phyloP scores from a whole-genome alignment of 176 grass and related monocot species.

The Calamus simplicifolius region DNA sequence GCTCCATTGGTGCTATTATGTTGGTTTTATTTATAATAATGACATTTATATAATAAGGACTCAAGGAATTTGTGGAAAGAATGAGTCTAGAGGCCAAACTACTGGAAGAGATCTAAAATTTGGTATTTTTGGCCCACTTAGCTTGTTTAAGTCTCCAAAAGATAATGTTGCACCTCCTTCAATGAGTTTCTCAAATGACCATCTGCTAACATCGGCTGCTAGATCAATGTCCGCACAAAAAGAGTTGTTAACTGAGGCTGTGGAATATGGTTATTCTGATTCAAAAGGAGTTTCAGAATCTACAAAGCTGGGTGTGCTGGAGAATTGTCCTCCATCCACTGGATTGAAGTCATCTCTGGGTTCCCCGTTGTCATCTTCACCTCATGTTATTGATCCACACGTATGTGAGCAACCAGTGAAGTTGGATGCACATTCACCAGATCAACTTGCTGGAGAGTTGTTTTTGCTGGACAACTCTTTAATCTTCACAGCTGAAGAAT shows the following conservation, averaged over 20 bases:
- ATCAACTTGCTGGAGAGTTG: slow-evolving; percentile 72
- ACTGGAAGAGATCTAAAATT: slow-evolving; percentile 65
- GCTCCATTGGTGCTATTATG: slow-evolving; percentile 60
- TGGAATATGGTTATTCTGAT: slow-evolving; percentile 61
- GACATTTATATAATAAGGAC: slow-evolving; percentile 73
- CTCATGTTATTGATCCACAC: slow-evolving; percentile 38
- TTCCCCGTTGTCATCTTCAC: slow-evolving; percentile 30
- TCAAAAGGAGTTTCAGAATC: slow-evolving; percentile 41
- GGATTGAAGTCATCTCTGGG: slow-evolving; percentile 32
- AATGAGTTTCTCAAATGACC: slow-evolving; percentile 91
- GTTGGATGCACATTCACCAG: slow-evolving; percentile 77
- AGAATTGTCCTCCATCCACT: slow-evolving; percentile 30
- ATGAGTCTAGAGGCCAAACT: slow-evolving; percentile 19
- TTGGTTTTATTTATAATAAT: slow-evolving; percentile 64
- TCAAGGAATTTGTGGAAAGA: slow-evolving; percentile 68
- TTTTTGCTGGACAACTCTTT: slow-evolving; percentile 68
- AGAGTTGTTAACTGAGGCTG: slow-evolving; percentile 62
- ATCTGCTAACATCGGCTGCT: slow-evolving; percentile 53
- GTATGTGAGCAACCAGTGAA: slow-evolving; percentile 46
- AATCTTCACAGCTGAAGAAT: slow-evolving; percentile 82
- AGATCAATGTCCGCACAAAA: slow-evolving; percentile 87
- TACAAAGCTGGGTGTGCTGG: slow-evolving; percentile 28
- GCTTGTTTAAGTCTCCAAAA: slow-evolving; percentile 49
- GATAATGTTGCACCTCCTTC: slow-evolving; percentile 63
- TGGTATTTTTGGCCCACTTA: slow-evolving; percentile 47